Evolutionary conservation across 805 yeast genomes (phyloP), one percentile per base, ranked within the genome.

Genomic region (Dipodascus albidus): DNA sequence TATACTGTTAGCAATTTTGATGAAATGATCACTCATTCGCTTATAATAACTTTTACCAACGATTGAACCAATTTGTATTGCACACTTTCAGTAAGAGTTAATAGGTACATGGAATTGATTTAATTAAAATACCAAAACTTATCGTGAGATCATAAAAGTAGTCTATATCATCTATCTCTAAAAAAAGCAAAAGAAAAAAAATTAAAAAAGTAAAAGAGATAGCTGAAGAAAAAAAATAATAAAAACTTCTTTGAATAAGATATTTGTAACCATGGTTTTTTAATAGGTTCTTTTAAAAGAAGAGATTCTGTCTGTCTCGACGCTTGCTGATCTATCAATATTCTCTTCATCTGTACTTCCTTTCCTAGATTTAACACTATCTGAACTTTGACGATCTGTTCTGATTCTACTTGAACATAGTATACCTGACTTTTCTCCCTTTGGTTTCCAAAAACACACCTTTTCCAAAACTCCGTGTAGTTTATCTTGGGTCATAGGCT

Each of bases 401-500:
- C 33, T 6, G 33, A 6, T 27, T 27, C 11, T 6, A 6, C 33
- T 27, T 27, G 6, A 27, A 27, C 6, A 27, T 6, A 27, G 33
- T 11, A n/a, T 27, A 14, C 9, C 44, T 6, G 44, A 17, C 44
- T 38, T 38, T 38, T 38, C 44, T 38, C 44, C 44, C 44, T 38
- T 38, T 4, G 66, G 61, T 24, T 53, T 55, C 70, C 70, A 67
- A 15, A 53, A 47, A 48, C 70, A 67, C 35, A 64, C 62, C 47
- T 57, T 57, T 27, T 64, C 61, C 49, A 76, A 58, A 3, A 62
- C 62, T 6, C 55, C 62, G 15, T 58, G 60, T 50, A 76, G 61
- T 49, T 69, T 70, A 22, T 64, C 65, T 49, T 61, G 58, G 2
- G 72, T 70, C 9, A 71, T 73, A 0, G 96, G 96, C 64, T 85